A percentile compares a stretch with the other conserved stretches of the same genome.
These are phyloP conservation scores for Colletotrichum incanum DNA, from an alignment of 2,329 filamentous ascomycete species.

Conservation along the genomic window DNA sequence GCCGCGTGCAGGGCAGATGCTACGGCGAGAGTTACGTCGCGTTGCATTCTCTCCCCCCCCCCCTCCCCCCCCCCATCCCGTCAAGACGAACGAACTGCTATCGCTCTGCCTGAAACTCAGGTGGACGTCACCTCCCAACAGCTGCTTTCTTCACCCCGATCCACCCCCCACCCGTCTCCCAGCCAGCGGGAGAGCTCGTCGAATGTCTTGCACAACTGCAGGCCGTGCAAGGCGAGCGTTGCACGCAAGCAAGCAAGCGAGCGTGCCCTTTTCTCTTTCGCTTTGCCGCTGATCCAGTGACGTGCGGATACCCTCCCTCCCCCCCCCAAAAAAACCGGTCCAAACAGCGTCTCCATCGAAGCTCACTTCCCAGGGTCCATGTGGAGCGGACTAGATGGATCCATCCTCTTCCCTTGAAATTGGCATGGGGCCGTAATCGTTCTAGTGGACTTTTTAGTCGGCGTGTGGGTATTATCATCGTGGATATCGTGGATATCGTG, in stretches of 20 bases:
- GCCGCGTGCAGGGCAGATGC: slow-evolving; percentile 14
- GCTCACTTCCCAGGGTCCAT: slow-evolving; percentile 4
- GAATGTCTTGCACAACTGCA: slow-evolving; percentile 1
- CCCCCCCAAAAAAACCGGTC: neutral
- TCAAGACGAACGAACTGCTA: slow-evolving; percentile 20
- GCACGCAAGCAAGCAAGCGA: neutral
- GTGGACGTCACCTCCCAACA: neutral
- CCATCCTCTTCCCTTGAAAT: slow-evolving; percentile 2
- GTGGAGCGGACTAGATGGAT: neutral
- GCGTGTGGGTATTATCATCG: neutral
- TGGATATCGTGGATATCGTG: slow-evolving; percentile 7
- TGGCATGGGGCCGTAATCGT: slow-evolving; percentile 12
- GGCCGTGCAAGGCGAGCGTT: neutral
- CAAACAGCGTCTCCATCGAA: neutral
- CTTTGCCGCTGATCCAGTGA: neutral
- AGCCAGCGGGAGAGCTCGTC: neutral
- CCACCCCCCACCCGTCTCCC: neutral
- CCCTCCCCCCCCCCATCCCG: no score
- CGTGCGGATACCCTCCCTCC: neutral
- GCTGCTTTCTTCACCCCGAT: neutral
- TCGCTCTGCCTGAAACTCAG: slow-evolving; percentile 38
- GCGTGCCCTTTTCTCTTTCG: neutral
- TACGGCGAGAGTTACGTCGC: slow-evolving; percentile 9
- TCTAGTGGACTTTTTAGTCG: neutral
- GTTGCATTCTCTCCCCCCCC: slow-evolving; percentile 20